Evolutionary conservation across 345 rosid genomes (phyloP), one percentile per base, ranked within the genome.

Genomic region (Aquilaria sinensis): DNA sequence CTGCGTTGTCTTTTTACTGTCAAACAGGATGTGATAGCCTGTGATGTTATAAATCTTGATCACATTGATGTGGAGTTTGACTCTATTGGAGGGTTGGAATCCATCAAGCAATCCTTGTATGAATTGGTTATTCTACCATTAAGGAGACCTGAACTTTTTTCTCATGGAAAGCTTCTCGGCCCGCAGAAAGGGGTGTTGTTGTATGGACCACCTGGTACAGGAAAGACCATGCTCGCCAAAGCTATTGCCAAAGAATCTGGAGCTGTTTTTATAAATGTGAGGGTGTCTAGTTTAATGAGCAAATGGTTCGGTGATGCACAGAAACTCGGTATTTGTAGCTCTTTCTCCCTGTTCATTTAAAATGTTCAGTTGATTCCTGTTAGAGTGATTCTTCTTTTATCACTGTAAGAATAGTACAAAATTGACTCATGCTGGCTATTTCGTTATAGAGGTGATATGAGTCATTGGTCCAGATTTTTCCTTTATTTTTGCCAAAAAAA

Each of bases 241-340:
- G 97, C 99, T 63, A 90, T 94, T 71, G 96, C 97, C 9, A 94
- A 80, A 77, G 99, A 94, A 63, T 94, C 96, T 10, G 95, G 97
- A 65, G 97, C 97, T 74, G 93, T 94, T 70, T 94, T 90, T 63
- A 94, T 90, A 32, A 94, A 94, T 69, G 96, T 94, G 31, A 76
- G 82, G 81, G 76, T 94, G 55, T 86, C 97, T 0, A 88, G 88
- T 79, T 77, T 94, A 12, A 90, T 88, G 99, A 90, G 97, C 96
- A 88, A 90, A 72, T 88, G 97, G 99, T 90, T 94, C 81, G 97
- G 97, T 64, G 99, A 90, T 83, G 96, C 97, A 53, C 99, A 88
- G 75, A 94, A 94, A 81, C 96, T 94, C 53, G 99, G 97, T 93
- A 74, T 74, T 94, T 76, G 7, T 68, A 59, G 10, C 43, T 4